Percentiles rank a stretch among this genome's conserved stretches.
Conservation (phyloP, 441 rosid genomes). For the Daphne laureola region DNA sequence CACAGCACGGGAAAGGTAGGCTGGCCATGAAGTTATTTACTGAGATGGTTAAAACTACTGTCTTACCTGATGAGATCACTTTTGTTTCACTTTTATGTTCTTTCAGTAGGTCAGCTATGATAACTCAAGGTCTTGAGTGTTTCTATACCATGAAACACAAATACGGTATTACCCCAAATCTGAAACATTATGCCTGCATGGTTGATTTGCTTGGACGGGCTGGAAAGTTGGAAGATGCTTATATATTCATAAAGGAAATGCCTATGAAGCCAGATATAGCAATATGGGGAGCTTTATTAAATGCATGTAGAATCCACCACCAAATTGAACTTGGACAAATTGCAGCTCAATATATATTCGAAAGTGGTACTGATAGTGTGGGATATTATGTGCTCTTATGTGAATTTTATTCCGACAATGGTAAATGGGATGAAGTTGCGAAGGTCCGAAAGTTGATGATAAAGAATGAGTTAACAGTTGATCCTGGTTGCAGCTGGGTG, state of each 20-base stretch:
- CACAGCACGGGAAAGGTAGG: constrained; percentile 56
- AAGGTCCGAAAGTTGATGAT: constrained; percentile 66
- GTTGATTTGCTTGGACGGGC: constrained; percentile 88
- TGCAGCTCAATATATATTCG: constrained; percentile 65
- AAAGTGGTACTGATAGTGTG: constrained; percentile 42
- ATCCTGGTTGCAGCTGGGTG: constrained; percentile 96
- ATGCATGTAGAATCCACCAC: constrained; percentile 69
- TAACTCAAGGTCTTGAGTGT: constrained; percentile 59
- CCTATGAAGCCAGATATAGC: constrained; percentile 74
- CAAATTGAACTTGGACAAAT: constrained; percentile 65
- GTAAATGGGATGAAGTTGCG: constrained; percentile 72
- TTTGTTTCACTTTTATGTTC: constrained; percentile 74
- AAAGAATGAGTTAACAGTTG: constrained; percentile 62
- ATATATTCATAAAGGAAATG: constrained; percentile 59
- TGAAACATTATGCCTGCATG: constrained; percentile 81
- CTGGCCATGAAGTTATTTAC: constrained; percentile 46
- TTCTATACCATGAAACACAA: constrained; percentile 47
- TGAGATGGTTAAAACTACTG: constrained; percentile 49
- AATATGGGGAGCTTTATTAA: constrained; percentile 90
- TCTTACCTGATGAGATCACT: constrained; percentile 64
- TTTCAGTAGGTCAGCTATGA: constrained; percentile 81
- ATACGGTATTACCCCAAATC: constrained; percentile 48
- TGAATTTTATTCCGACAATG: constrained; percentile 61
- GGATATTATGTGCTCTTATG: constrained; percentile 69
- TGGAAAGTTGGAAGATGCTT: constrained; percentile 63